Conservation (phyloP, 139 green algal genomes). For the Volvox reticuliferus region DNA sequence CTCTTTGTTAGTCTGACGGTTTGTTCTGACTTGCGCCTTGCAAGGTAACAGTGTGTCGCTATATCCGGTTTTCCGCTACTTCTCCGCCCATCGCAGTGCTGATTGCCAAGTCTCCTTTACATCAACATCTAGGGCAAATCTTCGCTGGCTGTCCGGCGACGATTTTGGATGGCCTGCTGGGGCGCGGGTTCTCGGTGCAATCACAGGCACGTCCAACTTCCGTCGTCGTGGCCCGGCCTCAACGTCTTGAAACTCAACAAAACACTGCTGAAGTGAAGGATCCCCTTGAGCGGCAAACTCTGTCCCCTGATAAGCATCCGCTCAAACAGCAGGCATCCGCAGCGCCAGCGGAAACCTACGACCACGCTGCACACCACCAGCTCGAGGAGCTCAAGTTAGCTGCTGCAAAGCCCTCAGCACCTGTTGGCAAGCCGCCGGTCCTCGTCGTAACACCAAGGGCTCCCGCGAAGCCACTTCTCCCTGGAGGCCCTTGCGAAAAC, state of each 20-base stretch:
- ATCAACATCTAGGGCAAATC: conserved; percentile 5
- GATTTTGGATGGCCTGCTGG: neutral
- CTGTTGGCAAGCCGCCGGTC: neutral
- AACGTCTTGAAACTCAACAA: neutral
- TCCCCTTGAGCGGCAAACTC: neutral
- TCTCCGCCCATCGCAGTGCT: neutral
- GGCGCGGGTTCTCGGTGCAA: neutral
- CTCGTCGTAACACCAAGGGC: neutral
- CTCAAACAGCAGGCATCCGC: neutral
- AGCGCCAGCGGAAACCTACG: neutral
- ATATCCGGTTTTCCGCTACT: neutral
- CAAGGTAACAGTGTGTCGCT: neutral
- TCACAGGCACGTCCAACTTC: neutral
- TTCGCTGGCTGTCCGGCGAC: neutral
- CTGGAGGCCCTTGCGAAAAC: conserved; percentile 25
- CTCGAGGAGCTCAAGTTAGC: neutral
- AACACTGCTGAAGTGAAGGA: neutral
- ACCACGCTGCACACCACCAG: neutral
- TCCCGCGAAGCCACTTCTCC: conserved; percentile 1
- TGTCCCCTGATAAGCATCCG: neutral
- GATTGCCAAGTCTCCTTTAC: neutral
- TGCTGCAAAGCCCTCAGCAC: neutral
- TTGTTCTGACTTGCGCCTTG: neutral
- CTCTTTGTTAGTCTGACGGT: neutral
- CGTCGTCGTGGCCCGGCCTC: neutral